Base-by-base conservation (phyloP, 2,329 filamentous ascomycete genomes). In the Ophiocordyceps camponoti-leonardi region DNA sequence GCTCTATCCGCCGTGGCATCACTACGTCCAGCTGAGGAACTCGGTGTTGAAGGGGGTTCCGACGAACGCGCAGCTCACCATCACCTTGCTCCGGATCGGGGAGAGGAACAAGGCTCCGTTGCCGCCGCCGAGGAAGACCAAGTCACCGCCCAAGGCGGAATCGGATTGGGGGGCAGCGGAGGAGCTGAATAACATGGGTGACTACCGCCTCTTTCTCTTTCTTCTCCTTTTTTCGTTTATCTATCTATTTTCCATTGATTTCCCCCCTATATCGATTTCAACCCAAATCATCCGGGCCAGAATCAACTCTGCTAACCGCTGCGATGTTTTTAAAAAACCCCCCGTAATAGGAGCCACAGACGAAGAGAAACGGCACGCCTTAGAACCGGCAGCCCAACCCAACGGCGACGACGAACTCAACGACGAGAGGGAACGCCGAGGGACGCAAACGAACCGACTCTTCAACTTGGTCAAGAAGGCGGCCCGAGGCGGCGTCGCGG, bases 1-100 rank as follows among this genome's bases (percentile, higher is more conserved):
- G 14, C 68, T 67, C 7, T 72, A 79, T 52, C 84, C 84, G 1
- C 66, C 79, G 52, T 92, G 85, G 85, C 71, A 84, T 54, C 83
- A 81, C 52, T 67, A 86, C 7, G 67, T 90, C 16, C 79, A 87
- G 54, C 63, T 86, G 12, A 73, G 81, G 48, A 86, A 86, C 52
- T 86, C 82, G 0, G 58, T 92, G 1, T 74, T 94, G 44, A 85
- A 83, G 56, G 84, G 85, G 2, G 79, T 92, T 0, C 86, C 86
- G 1, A 94, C 86, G 2, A 92, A 93, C 56, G 84, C 85, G 4
- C 86, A 94, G 56, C 73, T 93, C 18, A 79, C 85, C 0, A 66
- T 93, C 26, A 93, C 86, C 0, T 70, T 93, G 1, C 75, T 93
- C 12, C 81, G 86, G 6, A 78, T 90, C 28, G 86, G 85, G 39